A percentile compares a stretch with the other conserved stretches of the same genome.
These are phyloP conservation scores for Ramaria rubella DNA, from an alignment of 768 basidiomycete species.

Conservation along the genomic window DNA sequence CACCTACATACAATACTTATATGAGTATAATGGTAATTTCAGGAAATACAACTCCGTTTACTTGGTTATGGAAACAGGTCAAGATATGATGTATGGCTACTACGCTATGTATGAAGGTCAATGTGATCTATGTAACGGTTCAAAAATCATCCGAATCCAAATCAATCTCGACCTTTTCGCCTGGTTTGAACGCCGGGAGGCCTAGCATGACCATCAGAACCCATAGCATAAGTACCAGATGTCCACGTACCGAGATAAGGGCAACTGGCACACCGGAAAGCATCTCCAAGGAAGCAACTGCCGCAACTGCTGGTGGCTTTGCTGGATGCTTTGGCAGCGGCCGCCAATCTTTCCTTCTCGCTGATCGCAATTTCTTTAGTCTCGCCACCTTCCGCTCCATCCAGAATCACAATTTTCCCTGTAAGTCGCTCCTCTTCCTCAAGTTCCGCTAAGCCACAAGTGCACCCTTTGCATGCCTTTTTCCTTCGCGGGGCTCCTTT, in stretches of 20 bases:
- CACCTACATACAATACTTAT: too few species aligned
- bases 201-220: conserved; percentile 43
- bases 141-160: conserved; percentile 86
- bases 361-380: conserved; percentile 45
- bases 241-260: conserved; percentile 87
- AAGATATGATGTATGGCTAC: neutral
- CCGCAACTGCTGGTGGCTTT: conserved; percentile 97
- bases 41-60: too few species aligned
- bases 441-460: conserved; percentile 92
- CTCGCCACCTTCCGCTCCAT: conserved; percentile 54
- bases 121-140: conserved; percentile 10
- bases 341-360: conserved; percentile 59
- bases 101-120: neutral
- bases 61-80: neutral
- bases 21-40: too few species aligned
- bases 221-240: conserved; percentile 2
- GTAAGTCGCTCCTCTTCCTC: conserved; percentile 68
- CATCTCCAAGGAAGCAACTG: conserved; percentile 95
- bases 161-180: conserved; percentile 93
- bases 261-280: conserved; percentile 93
- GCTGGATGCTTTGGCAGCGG: conserved; percentile 63
- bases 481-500: conserved; percentile 55
- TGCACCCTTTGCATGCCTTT: conserved; percentile 93
- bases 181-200: conserved; percentile 95
- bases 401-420: conserved; percentile 58